Conservation (phyloP, 2,329 filamentous ascomycete species). For the Sporothrix schenckii region DNA sequence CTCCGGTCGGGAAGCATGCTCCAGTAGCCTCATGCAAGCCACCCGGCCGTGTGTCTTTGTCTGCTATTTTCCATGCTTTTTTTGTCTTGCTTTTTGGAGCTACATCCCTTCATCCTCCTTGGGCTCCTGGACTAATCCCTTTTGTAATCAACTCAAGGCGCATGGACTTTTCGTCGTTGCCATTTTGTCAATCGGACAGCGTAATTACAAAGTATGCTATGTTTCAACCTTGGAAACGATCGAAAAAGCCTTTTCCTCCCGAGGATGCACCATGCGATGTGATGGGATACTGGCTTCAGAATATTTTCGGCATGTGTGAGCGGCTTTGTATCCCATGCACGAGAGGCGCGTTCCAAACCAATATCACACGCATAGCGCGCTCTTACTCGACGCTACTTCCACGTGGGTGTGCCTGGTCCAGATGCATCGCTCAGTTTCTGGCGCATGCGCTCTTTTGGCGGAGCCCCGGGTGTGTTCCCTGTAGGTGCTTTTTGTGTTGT, state of each 20-base stretch:
- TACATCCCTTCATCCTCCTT: neutral
- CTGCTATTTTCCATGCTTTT: neutral
- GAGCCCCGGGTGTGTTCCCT: neutral
- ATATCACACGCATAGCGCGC: conserved; percentile 16
- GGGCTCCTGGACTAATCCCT: neutral
- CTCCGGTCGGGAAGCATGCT: conserved; percentile 13
- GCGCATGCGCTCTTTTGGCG: neutral
- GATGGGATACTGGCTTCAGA: neutral
- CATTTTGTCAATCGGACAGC: neutral
- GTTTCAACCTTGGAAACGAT: too few species aligned
- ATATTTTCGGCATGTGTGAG: neutral
- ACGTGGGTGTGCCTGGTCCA: conserved; percentile 22
- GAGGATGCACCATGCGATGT: neutral
- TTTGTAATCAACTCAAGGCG: neutral
- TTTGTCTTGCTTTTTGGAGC: neutral
- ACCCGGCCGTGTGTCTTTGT: neutral
- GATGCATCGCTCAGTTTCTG: conserved; percentile 5
- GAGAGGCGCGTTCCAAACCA: neutral
- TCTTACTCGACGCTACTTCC: conserved; percentile 2
- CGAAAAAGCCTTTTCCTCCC: too few species aligned
- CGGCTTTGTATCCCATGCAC: neutral
- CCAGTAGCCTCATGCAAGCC: conserved; percentile 19
- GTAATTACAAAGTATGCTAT: too few species aligned
- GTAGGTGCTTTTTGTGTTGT: neutral
- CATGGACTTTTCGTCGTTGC: neutral